Conservation (phyloP, 306 rosid species). For the cucumber (Cucumis sativus) region DNA sequence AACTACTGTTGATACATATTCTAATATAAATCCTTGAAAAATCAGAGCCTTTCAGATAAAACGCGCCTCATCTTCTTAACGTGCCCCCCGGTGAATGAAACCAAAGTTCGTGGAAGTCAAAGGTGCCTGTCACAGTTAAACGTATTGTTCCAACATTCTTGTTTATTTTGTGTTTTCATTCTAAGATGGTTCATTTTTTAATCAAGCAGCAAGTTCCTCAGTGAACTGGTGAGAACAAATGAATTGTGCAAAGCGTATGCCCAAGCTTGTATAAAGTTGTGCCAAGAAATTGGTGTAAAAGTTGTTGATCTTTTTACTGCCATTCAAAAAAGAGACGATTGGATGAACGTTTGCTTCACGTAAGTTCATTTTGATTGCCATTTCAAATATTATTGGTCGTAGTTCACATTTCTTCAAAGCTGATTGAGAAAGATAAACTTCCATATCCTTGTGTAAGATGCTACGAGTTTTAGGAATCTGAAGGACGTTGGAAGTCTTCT, state of each 20-base stretch:
- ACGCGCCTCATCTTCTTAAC: constrained; percentile 56
- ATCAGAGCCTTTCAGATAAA: constrained; percentile 69
- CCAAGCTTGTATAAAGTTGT: constrained; percentile 67
- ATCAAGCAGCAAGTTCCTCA: constrained; percentile 32
- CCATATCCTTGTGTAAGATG: neutral
- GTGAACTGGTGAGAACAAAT: constrained; percentile 79
- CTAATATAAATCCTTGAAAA: constrained; percentile 19
- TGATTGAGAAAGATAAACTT: neutral
- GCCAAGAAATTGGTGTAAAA: constrained; percentile 58
- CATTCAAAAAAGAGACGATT: constrained; percentile 50
- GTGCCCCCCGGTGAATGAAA: constrained; percentile 81
- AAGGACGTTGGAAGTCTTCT: neutral
- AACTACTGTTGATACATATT: constrained; percentile 5
- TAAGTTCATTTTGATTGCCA: constrained; percentile 26
- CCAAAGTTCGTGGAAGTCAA: constrained; percentile 26
- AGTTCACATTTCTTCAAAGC: neutral
- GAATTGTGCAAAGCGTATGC: constrained; percentile 66
- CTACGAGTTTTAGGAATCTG: neutral
- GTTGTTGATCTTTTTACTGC: constrained; percentile 70
- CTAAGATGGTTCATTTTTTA: neutral
- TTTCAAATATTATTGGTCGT: neutral
- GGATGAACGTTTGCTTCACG: constrained; percentile 69
- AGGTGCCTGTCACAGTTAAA: constrained; percentile 33
- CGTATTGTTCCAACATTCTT: neutral
- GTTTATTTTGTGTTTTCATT: constrained; percentile 1